Percentiles rank a stretch among this genome's conserved stretches.
These are phyloP conservation scores for Kodamaea jinghongensis DNA, from an alignment of 805 yeast species.

Conservation along the genomic window DNA sequence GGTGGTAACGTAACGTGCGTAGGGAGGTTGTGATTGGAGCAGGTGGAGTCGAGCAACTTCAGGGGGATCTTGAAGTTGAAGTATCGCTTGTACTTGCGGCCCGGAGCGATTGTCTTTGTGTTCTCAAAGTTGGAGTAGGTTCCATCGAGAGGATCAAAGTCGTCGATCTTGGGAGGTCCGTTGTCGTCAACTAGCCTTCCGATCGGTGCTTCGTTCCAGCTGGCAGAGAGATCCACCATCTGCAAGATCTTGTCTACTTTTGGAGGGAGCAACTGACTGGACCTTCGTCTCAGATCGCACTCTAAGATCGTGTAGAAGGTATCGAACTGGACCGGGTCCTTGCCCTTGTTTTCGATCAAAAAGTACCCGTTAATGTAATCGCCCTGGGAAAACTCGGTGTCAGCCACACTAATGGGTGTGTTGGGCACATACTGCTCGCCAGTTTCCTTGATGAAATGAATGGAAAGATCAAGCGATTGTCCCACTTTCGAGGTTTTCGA, in stretches of 20 bases:
- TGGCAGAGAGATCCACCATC: slow-evolving; percentile 52
- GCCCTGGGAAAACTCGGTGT: slow-evolving; percentile 59
- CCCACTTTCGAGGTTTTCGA: slow-evolving; percentile 22
- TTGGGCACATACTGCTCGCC: slow-evolving; percentile 3
- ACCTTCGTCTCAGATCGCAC: slow-evolving; percentile 34
- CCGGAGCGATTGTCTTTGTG: slow-evolving; percentile 15
- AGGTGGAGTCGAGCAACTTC: slow-evolving; percentile 36
- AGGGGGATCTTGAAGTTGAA: slow-evolving; percentile 42
- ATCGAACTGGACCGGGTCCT: slow-evolving; percentile 50
- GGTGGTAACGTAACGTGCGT: slow-evolving; percentile 38
- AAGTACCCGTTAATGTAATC: slow-evolving; percentile 62
- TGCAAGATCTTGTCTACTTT: slow-evolving; percentile 9
- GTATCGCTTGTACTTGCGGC: slow-evolving; percentile 31
- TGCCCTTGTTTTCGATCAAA: slow-evolving; percentile 39
- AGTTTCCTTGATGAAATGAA: slow-evolving; percentile 28
- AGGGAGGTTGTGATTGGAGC: slow-evolving; percentile 19
- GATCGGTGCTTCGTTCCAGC: slow-evolving; percentile 42
- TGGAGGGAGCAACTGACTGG: neutral
- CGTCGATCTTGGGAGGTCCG: slow-evolving; percentile 1
- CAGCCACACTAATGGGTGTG: slow-evolving; percentile 18
- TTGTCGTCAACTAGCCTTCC: slow-evolving; percentile 29
- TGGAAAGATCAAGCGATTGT: slow-evolving; percentile 24
- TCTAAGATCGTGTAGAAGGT: slow-evolving; percentile 60
- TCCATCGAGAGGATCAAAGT: slow-evolving; percentile 18
- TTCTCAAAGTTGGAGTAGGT: slow-evolving; percentile 17